Evolutionary conservation across 768 basidiomycete species (phyloP), one percentile per base, ranked within the genome.

Genomic region (Auriscalpium microsporum): DNA sequence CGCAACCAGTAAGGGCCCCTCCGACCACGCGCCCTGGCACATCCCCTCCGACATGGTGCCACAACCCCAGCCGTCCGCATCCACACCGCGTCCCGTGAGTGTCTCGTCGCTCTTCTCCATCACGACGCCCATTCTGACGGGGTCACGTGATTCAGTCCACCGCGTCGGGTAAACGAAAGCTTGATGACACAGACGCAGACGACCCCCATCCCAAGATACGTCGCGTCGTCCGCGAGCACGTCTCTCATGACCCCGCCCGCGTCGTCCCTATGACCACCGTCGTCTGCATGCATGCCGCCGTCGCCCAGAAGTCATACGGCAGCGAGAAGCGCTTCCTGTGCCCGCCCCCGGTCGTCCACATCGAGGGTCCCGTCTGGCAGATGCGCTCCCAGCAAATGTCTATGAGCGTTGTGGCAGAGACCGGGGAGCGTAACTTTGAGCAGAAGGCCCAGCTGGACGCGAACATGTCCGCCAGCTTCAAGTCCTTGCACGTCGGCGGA

Each of bases 261-360:
- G 81, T 86, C 62, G 80, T 88, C 72, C 86, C 87, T 57, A 91
- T 93, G 90, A 92, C 90, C 38, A 92, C 90, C 40, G 88, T 93
- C 35, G 82, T 91, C 58, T 92, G 89, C 62, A 77, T 94, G 52
- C 93, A 95, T 65, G 91, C 93, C 23, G 90, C 90, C 35, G 91
- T 94, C 50, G 94, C 91, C 1, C 94, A 96, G 73, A 96, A 96
- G 73, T 94, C 91, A 10, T 96, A 96, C 67, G 91, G 91, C 51
- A 91, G 87, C 69, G 94, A 96, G 74, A 94, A 94, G 69, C 86
- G 94, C 55, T 93, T 94, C 67, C 80, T 97, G 38, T 92, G 90
- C 64, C 94, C 94, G 9, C 93, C 94, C 3, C 94, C 94, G 9
- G 82, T 95, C 56, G 90, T 97, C 34, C 89, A 91, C 62, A 90